Evolutionary conservation across 139 green algal species (phyloP).

Genomic region (Chlorella sp.): DNA sequence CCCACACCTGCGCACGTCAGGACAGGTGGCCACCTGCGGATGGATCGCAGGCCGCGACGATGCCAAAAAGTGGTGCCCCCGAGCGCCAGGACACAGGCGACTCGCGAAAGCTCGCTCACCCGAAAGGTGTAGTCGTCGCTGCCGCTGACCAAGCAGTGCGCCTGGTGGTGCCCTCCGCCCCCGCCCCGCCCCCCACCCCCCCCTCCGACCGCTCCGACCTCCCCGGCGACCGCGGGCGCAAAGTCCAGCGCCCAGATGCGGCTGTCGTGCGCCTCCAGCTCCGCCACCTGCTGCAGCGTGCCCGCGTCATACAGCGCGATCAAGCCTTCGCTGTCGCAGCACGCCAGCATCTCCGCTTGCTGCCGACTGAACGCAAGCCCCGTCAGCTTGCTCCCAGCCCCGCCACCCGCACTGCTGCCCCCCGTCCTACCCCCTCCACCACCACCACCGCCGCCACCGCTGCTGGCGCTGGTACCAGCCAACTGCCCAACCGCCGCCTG

Average conservation of each 20-base stretch:
- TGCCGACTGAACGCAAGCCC: background rate
- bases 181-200: too few species aligned
- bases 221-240: background rate
- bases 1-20: slow-evolving; percentile 26
- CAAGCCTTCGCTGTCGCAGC: background rate
- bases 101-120: slow-evolving; percentile 40
- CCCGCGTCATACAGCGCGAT: slow-evolving; percentile 31
- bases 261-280: slow-evolving; percentile 59
- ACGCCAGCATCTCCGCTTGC: background rate
- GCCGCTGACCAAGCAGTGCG: slow-evolving; percentile 50
- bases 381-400: background rate
- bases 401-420: too few species aligned
- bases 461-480: slow-evolving; percentile 53
- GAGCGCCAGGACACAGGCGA: too few species aligned
- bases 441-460: too few species aligned
- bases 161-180: too few species aligned
- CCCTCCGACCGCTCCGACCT: too few species aligned
- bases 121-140: slow-evolving; percentile 85
- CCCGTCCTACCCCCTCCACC: too few species aligned
- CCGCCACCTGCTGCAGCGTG: slow-evolving; percentile 16
- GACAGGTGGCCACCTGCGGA: background rate
- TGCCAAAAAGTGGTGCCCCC: too few species aligned
- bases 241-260: slow-evolving; percentile 81
- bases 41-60: background rate
- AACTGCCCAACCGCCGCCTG: slow-evolving; percentile 2